Evolutionary conservation across 2,329 filamentous ascomycete species (phyloP), one percentile per base, ranked within the genome.

Genomic region (Coniochaeta prunicola): DNA sequence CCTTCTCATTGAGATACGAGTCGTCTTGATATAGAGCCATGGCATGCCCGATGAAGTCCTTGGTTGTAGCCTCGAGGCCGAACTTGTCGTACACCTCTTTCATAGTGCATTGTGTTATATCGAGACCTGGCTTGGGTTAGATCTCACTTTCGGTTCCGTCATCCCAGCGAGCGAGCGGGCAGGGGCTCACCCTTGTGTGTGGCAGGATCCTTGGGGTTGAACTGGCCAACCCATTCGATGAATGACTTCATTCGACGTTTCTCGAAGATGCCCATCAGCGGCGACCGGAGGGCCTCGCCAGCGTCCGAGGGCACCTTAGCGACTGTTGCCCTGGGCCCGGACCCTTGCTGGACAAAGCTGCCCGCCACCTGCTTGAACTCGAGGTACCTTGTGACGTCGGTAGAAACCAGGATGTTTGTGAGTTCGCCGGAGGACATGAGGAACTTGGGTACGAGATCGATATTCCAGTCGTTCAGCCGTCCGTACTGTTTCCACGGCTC

Each of bases 61-160:
- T 88, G 66, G 94, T 99, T 60, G 85, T 82, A 24, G 88, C 71
- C 78, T 99, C 94, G 62, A 99, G 88, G 60, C 92, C 90, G 68
- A 96, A 99, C 76, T 97, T 97, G 79, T 97, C 92, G 71, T 96
- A 99, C 38, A 99, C 90, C n/a, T 97, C 93, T 82, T 91, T 96
- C 92, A 97, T 96, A 60, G 90, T 93, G 78, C 83, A 88, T 61
- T 77, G 82, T 69, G 81, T 80, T 63, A 99, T 80, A 75, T 94
- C 87, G 65, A 97, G 83, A 61, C 92, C 93, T 92, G 64, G 7
- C 36, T 10, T 34, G 28, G 24, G 53, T 38, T 24, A 30, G 24
- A 17, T 19, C 5, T 4, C 28, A 30, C 28, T 42, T 38, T n/a
- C 34, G 33, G 30, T 17, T 28, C n/a, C 53, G 26, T 56, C 13